phyloP scores from a whole-genome alignment of 169 alveolate species.

The Theileria parva region DNA sequence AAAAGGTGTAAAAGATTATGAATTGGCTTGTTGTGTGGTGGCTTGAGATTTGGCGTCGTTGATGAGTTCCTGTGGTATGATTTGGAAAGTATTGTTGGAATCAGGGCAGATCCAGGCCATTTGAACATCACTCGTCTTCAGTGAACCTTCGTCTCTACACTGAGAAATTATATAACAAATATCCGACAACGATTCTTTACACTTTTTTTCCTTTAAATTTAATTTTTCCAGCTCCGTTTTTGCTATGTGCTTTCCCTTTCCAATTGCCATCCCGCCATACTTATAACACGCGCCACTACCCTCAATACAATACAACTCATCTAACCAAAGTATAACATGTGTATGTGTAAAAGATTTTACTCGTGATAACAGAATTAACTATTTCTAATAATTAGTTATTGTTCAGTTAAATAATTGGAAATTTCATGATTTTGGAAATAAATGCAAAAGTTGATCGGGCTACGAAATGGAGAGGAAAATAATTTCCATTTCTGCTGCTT shows the following conservation, averaged over 20 bases:
- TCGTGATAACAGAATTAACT: background rate
- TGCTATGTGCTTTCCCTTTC: slow-evolving; percentile 91
- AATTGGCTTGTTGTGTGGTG: slow-evolving; percentile 4
- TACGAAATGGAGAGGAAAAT: too few relatives aligned
- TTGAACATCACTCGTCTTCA: slow-evolving; percentile 56
- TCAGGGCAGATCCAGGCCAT: slow-evolving; percentile 67
- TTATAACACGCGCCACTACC: slow-evolving; percentile 90
- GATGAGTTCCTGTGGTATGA: slow-evolving; percentile 48
- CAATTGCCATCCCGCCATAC: slow-evolving; percentile 90
- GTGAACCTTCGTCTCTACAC: slow-evolving; percentile 59
- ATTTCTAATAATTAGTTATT: background rate
- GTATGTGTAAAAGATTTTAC: background rate
- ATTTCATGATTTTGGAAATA: too few relatives aligned
- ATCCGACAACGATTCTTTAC: slow-evolving; percentile 55
- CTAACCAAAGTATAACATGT: slow-evolving; percentile 62
- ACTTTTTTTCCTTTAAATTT: slow-evolving; percentile 33
- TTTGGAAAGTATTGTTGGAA: slow-evolving; percentile 26
- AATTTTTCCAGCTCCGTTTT: slow-evolving; percentile 91
- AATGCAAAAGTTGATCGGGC: too few relatives aligned
- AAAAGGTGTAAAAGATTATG: slow-evolving; percentile 17
- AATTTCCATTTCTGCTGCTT: too few relatives aligned
- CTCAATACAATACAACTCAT: slow-evolving; percentile 86
- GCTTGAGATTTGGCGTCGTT: slow-evolving; percentile 50
- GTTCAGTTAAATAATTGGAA: background rate
- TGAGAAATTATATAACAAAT: slow-evolving; percentile 48